These are phyloP conservation scores for Claviceps sp. DNA, from an alignment of 2,329 filamentous ascomycete genomes.

Conservation along the genomic window DNA sequence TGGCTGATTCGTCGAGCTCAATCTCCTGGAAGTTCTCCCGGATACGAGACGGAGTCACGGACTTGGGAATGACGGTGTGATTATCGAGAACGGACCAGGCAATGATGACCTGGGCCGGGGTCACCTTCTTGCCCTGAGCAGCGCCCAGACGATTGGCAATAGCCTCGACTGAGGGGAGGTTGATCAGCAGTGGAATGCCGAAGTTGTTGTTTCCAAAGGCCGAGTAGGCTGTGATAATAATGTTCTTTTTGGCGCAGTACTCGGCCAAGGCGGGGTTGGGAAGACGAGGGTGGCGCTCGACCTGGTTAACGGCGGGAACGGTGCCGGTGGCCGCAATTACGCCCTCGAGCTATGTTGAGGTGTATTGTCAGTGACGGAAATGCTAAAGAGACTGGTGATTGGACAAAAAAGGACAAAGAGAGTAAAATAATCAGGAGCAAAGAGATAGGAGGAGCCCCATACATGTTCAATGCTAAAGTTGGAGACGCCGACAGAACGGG, in stretches of 20 bases:
- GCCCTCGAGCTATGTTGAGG: slow-evolving; percentile 28
- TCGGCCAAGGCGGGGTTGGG: slow-evolving; percentile 41
- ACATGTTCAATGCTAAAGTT: slow-evolving; percentile 52
- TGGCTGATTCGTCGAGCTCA: slow-evolving; percentile 44
- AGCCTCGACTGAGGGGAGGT: slow-evolving; percentile 40
- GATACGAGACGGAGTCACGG: slow-evolving; percentile 54
- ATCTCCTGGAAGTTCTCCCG: slow-evolving; percentile 56
- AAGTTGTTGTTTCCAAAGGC: slow-evolving; percentile 34
- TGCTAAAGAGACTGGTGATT: background rate
- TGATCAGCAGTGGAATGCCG: slow-evolving; percentile 39
- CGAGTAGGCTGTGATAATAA: slow-evolving; percentile 55
- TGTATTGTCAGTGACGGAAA: background rate
- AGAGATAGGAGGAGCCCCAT: slow-evolving; percentile 5
- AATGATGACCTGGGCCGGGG: slow-evolving; percentile 34
- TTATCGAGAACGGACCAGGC: slow-evolving; percentile 46
- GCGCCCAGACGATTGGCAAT: slow-evolving; percentile 34
- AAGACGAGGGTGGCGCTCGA: slow-evolving; percentile 55
- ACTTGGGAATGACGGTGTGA: slow-evolving; percentile 64
- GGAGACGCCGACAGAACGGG: slow-evolving; percentile 56
- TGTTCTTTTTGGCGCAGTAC: slow-evolving; percentile 48
- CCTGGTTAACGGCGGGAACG: slow-evolving; percentile 50
- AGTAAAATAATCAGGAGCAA: background rate
- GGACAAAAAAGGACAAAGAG: background rate
- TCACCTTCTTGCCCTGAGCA: slow-evolving; percentile 23
- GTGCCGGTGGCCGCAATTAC: slow-evolving; percentile 44